phyloP scores from a whole-genome alignment of 768 basidiomycete species.

The Kwoniella dejecticola region DNA sequence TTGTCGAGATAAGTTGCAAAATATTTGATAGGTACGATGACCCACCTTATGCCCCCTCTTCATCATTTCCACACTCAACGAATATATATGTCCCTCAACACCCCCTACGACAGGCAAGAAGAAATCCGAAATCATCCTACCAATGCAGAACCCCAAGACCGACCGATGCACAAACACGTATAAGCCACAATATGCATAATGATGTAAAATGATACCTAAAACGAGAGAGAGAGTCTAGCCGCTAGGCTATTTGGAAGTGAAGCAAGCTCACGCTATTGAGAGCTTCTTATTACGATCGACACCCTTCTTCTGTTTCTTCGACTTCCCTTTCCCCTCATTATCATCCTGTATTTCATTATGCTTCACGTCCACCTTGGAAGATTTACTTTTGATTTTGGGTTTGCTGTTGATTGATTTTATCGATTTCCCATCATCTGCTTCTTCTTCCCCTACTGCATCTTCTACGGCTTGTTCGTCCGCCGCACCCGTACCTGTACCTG shows the following conservation, averaged over 20 bases:
- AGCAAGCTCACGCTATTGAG: slow-evolving; percentile 43
- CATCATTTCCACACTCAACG: slow-evolving; percentile 80
- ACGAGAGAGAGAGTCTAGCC: too few species aligned
- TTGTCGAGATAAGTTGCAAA: too few species aligned
- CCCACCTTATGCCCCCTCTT: slow-evolving; percentile 79
- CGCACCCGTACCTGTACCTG: too few species aligned
- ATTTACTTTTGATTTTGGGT: not conserved
- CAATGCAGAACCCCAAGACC: too few species aligned
- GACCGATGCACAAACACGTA: too few species aligned
- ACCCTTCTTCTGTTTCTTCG: not conserved
- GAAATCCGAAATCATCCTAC: slow-evolving; percentile 94
- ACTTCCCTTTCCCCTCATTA: not conserved
- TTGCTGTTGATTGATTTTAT: slow-evolving; percentile 5
- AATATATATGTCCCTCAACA: slow-evolving; percentile 95
- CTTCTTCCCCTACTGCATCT: slow-evolving; percentile 22
- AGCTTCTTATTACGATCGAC: slow-evolving; percentile 21
- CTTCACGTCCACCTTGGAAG: not conserved
- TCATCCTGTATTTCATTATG: not conserved
- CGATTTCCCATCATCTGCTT: slow-evolving; percentile 11
- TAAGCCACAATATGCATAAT: slow-evolving; percentile 20
- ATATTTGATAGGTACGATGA: too few species aligned
- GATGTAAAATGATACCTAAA: not conserved
- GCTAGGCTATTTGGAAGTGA: too few species aligned
- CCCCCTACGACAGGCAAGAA: slow-evolving; percentile 93
- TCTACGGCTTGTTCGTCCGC: slow-evolving; percentile 22